phyloP scores from a whole-genome alignment of 2,329 filamentous ascomycete genomes.

The Beauveria asiatica region DNA sequence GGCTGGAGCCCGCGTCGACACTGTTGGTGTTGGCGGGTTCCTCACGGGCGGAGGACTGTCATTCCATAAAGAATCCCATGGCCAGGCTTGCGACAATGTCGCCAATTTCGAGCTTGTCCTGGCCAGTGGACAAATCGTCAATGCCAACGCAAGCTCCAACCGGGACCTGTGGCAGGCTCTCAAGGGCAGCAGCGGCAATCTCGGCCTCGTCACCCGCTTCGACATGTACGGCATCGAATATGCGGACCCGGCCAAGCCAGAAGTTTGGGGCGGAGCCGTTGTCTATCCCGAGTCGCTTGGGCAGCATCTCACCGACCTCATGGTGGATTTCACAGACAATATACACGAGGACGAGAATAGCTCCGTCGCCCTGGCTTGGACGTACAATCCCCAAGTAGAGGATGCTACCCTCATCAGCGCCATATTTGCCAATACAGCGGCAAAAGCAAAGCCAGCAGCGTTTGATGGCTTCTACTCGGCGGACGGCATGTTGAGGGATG shows the following conservation, averaged over 20 bases:
- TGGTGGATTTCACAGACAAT: constrained; percentile 24
- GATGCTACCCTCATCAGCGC: not conserved
- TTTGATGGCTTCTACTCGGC: constrained; percentile 7
- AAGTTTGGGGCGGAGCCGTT: constrained; percentile 20
- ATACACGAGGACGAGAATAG: constrained; percentile 25
- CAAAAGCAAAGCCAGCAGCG: not conserved
- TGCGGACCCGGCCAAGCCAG: constrained; percentile 10
- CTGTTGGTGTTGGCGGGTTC: constrained; percentile 28
- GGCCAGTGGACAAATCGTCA: constrained; percentile 16
- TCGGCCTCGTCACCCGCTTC: too few species aligned
- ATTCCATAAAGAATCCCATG: constrained; percentile 25
- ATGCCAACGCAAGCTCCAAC: too few species aligned
- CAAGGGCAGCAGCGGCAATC: too few species aligned
- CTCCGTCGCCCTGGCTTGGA: constrained; percentile 25
- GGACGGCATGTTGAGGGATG: constrained; percentile 17
- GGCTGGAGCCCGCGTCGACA: constrained; percentile 27
- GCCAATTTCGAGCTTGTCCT: constrained; percentile 36
- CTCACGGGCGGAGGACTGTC: constrained; percentile 29
- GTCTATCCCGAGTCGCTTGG: not conserved
- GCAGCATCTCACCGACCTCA: constrained; percentile 20
- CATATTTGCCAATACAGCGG: not conserved
- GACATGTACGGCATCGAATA: too few species aligned
- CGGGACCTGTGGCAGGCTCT: too few species aligned
- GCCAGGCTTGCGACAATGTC: constrained; percentile 34
- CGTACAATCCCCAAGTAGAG: constrained; percentile 15